Percentiles rank a stretch among this genome's conserved stretches.
Evolutionary conservation across 2,329 filamentous ascomycete species (phyloP).

Genomic region (Elsinoe arachidis): DNA sequence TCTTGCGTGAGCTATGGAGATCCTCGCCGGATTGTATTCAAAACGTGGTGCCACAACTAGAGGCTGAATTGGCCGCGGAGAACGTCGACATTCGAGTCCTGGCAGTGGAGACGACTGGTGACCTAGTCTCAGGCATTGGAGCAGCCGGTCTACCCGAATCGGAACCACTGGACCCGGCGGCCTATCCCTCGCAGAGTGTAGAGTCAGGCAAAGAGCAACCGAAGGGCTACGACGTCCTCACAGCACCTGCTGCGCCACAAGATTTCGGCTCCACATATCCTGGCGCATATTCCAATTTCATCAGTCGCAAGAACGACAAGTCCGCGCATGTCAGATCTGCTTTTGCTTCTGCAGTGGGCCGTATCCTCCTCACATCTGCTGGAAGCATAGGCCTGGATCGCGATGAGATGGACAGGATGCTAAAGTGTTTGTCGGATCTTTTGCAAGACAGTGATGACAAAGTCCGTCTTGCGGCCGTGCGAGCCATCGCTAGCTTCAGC

Average conservation of each 20-base stretch:
- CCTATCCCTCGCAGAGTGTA: constrained; percentile 66
- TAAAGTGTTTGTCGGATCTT: constrained; percentile 64
- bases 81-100: constrained; percentile 77
- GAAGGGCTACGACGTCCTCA: constrained; percentile 52
- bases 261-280: constrained; percentile 80
- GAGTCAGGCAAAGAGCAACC: constrained; percentile 33
- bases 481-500: constrained; percentile 70
- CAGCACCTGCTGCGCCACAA: constrained; percentile 75
- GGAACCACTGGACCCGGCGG: constrained; percentile 65
- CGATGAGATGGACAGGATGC: constrained; percentile 68
- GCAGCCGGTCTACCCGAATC: constrained; percentile 74
- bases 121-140: constrained; percentile 89
- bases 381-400: constrained; percentile 80
- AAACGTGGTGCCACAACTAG: constrained; percentile 88
- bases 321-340: constrained; percentile 70
- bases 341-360: constrained; percentile 76
- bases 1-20: constrained; percentile 89
- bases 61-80: constrained; percentile 84
- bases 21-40: constrained; percentile 80
- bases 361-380: constrained; percentile 83
- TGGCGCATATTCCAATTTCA: constrained; percentile 71
- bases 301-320: constrained; percentile 81
- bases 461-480: constrained; percentile 81
- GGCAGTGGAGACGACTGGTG: constrained; percentile 87
- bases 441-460: constrained; percentile 83